Evolutionary conservation across 192 early-diverging fungal genomes (phyloP), one percentile per base, ranked within the genome.

Genomic region (Coemansia guatemalensis): DNA sequence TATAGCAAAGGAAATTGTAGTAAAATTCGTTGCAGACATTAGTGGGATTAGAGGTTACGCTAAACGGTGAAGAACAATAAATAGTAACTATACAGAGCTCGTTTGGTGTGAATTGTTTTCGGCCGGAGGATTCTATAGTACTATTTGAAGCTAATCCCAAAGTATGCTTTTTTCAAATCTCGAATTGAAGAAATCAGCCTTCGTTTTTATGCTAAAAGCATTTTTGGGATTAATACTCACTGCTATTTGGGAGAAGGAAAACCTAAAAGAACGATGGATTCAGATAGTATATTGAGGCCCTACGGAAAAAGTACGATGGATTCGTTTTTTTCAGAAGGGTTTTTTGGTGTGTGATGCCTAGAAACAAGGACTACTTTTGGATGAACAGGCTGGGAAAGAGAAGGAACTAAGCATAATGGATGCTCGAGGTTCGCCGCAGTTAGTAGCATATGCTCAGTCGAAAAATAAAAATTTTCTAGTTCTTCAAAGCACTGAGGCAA

Each of bases 211-310:
- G 9, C 3, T 8, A 8, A 27, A 53, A 51, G 64, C 64, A 67
- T 62, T 62, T 62, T 62, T 69, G 67, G 67, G 53, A 69, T 57
- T 50, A 29, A 57, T 39, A 58, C 66, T 60, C 32, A 54, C 57
- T 41, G 49, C 56, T 53, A 35, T 49, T n/a, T 7, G 25, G 3
- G 47, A 53, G 29, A 20, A 39, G 30, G 18, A 2, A 53, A 4
- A 4, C 6, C 6, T 30, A 30, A 30, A 30, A 30, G 9, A 39
- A 39, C 35, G 35, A 8, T 39, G 35, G 35, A 39, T 39, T 39
- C 35, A 27, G 48, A 64, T 39, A 55, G 30, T 21, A 18, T 21
- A 44, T 59, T 58, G 21, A 1, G 32, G n/a, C 25, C 23, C 25
- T 60, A 17, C n/a, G 48, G 47, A 47, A 67, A 54, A 67, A 60